Percentiles rank a stretch among this genome's conserved stretches.
phyloP scores from a whole-genome alignment of 192 early-diverging fungal genomes.

The Spizellomyces punctatus region DNA sequence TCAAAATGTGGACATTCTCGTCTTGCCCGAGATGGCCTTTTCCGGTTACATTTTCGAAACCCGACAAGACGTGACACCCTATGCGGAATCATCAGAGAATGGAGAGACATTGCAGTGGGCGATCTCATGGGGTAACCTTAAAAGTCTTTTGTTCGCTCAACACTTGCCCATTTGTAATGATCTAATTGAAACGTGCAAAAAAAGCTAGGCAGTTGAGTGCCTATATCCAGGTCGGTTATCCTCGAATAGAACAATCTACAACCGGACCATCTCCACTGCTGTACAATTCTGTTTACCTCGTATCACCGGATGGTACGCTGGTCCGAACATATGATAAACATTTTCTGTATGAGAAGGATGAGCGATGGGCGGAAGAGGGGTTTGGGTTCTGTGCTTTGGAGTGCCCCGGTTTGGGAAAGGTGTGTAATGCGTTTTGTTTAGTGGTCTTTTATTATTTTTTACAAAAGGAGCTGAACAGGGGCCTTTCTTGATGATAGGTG shows the following conservation, averaged over 20 bases:
- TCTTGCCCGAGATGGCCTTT: slow-evolving; percentile 81
- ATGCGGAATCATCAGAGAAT: slow-evolving; percentile 49
- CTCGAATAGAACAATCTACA: slow-evolving; percentile 33
- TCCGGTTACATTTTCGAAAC: slow-evolving; percentile 70
- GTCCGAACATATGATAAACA: slow-evolving; percentile 70
- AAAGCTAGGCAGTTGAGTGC: slow-evolving; percentile 56
- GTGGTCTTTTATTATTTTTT: slow-evolving; percentile 1
- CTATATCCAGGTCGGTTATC: slow-evolving; percentile 72
- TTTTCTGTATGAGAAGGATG: slow-evolving; percentile 72
- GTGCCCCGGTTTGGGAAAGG: slow-evolving; percentile 29
- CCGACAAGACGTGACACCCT: slow-evolving; percentile 59
- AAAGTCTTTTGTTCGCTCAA: neutral
- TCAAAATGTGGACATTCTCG: slow-evolving; percentile 60
- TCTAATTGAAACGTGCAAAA: slow-evolving; percentile 9
- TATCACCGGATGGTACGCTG: slow-evolving; percentile 51
- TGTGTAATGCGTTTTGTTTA: neutral
- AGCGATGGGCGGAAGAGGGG: slow-evolving; percentile 75
- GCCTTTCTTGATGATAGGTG: slow-evolving; percentile 44
- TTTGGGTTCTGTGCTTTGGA: slow-evolving; percentile 50
- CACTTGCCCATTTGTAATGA: neutral
- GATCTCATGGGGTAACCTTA: slow-evolving; percentile 50
- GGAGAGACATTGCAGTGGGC: slow-evolving; percentile 68
- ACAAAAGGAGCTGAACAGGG: too few species aligned
- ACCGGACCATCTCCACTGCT: slow-evolving; percentile 11
- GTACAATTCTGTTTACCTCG: slow-evolving; percentile 67